These are phyloP conservation scores for Plasmodium gonderi DNA, from an alignment of 169 alveolate species.

Conservation along the genomic window DNA sequence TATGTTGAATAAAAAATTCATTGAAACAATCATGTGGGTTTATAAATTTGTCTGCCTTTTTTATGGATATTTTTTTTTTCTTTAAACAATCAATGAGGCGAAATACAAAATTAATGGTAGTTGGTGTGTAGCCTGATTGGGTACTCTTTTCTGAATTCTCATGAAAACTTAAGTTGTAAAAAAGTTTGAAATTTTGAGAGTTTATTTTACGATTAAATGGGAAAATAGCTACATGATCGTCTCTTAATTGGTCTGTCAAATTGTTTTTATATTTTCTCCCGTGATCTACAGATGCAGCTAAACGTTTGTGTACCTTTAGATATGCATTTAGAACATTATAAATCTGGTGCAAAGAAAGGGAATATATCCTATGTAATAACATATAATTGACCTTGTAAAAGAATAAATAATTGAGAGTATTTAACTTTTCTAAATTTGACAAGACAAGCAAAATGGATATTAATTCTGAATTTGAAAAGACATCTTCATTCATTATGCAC, in stretches of 20 bases:
- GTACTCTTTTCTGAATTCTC: not conserved
- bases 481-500: not conserved
- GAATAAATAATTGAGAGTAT: not conserved
- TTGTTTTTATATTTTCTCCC: not conserved
- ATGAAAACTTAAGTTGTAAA: slow-evolving; percentile 26
- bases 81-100: slow-evolving; percentile 5
- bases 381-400: slow-evolving; percentile 35
- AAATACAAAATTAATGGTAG: slow-evolving; percentile 6
- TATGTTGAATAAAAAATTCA: not conserved
- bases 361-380: slow-evolving; percentile 22
- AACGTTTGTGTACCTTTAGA: not conserved
- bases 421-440: slow-evolving; percentile 6
- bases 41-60: not conserved
- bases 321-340: slow-evolving; percentile 29
- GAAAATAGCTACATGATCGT: no score
- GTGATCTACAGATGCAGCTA: not conserved
- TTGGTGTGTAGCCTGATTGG: not conserved
- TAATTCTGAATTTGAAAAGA: not conserved
- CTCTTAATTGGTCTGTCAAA: no score
- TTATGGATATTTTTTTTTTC: slow-evolving; percentile 2
- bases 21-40: slow-evolving; percentile 8
- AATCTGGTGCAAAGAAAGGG: slow-evolving; percentile 26
- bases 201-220: not conserved
- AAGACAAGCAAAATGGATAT: not conserved
- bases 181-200: not conserved